phyloP scores from a whole-genome alignment of 148 eudicot genomes.

The Dianthus caryophyllus region DNA sequence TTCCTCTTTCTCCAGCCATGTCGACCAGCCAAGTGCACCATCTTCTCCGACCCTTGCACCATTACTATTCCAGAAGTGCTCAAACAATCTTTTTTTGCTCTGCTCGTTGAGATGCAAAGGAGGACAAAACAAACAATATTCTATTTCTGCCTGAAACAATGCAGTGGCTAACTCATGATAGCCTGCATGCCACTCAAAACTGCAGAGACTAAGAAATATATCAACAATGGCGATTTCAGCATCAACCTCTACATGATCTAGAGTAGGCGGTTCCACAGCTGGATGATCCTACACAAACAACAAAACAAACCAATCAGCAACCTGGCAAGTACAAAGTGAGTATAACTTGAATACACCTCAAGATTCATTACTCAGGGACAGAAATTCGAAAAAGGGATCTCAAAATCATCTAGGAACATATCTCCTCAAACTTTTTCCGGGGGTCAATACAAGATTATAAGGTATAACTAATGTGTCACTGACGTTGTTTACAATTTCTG shows the following conservation, averaged over 20 bases:
- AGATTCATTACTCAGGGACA: not conserved
- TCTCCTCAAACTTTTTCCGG: not conserved
- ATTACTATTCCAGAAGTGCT: constrained; percentile 84
- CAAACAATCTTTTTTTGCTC: constrained; percentile 78
- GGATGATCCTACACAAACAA: constrained; percentile 46
- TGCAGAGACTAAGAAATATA: constrained; percentile 70
- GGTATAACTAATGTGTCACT: not conserved
- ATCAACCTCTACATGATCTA: constrained; percentile 40
- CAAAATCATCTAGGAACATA: not conserved
- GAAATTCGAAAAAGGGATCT: not conserved
- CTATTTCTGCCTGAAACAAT: constrained; percentile 87
- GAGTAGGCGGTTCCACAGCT: constrained; percentile 29
- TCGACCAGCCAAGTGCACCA: constrained; percentile 94
- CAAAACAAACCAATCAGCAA: constrained; percentile 8
- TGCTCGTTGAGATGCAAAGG: constrained; percentile 77
- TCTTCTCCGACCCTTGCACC: constrained; percentile 96
- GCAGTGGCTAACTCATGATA: constrained; percentile 94
- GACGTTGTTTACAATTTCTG: not conserved
- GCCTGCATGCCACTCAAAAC: constrained; percentile 99
- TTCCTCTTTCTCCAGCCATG: constrained; percentile 94
- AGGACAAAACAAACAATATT: constrained; percentile 76
- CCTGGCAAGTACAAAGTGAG: not conserved
- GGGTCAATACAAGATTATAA: not conserved
- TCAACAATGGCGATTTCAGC: constrained; percentile 79
- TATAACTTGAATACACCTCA: not conserved